Conservation (phyloP, 1,284 basidiomycete genomes). For the Ceratobasidium sp. region DNA sequence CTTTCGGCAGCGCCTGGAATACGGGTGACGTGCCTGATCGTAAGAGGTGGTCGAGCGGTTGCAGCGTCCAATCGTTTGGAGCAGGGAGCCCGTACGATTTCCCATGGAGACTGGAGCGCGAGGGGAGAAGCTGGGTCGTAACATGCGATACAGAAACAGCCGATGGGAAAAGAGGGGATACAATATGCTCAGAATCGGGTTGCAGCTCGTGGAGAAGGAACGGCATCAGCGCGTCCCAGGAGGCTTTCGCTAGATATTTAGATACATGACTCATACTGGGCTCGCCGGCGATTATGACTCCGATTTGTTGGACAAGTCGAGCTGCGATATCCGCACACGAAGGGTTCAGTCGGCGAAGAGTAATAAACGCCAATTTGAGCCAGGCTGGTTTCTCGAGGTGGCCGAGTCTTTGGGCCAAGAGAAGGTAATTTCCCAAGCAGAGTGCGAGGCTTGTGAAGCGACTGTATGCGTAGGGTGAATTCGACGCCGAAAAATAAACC, state of each 20-base stretch:
- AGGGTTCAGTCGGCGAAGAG: conserved; percentile 62
- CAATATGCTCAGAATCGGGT: conserved; percentile 44
- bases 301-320: conserved; percentile 53
- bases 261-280: conserved; percentile 52
- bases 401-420: conserved; percentile 1
- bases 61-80: conserved; percentile 71
- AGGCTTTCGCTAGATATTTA: conserved; percentile 60
- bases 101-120: conserved; percentile 13
- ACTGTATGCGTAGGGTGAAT: conserved; percentile 19
- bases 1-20: conserved; percentile 67
- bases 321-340: conserved; percentile 67
- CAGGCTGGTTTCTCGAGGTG: conserved; percentile 52
- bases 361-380: conserved; percentile 66
- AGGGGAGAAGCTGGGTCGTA: conserved; percentile 37
- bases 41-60: conserved; percentile 81
- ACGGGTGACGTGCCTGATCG: conserved; percentile 77
- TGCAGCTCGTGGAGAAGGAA: conserved; percentile 61
- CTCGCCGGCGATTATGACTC: conserved; percentile 52
- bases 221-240: conserved; percentile 60
- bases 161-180: conserved; percentile 45
- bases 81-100: conserved; percentile 65
- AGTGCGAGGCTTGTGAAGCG: conserved; percentile 15
- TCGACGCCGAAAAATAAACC: not conserved
- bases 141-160: conserved; percentile 48
- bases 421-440: conserved; percentile 13